Conservation (phyloP, 1,284 basidiomycete genomes). For the Sporisorium graminicola region DNA sequence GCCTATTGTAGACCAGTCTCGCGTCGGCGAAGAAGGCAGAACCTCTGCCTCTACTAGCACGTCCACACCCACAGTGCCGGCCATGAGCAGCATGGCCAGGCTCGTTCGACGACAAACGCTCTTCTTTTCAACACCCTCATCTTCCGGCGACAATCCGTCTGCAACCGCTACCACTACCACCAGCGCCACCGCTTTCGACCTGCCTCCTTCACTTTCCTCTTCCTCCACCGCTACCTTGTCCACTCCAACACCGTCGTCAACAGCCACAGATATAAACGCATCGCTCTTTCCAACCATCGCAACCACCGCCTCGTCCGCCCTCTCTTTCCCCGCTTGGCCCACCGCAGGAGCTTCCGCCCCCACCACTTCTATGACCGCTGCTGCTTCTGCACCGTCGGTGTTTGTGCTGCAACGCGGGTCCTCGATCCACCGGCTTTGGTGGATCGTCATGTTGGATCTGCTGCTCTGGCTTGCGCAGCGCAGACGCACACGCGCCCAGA, state of each 20-base stretch:
- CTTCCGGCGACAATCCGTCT: background rate
- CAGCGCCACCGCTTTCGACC: background rate
- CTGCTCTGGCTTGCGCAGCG: constrained; percentile 28
- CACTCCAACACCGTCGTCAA: background rate
- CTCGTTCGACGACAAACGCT: constrained; percentile 20
- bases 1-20: no score
- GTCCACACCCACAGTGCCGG: background rate
- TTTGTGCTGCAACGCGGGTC: background rate
- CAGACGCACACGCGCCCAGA: constrained; percentile 21
- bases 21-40: background rate
- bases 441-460: constrained; percentile 32
- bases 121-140: constrained; percentile 15
- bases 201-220: background rate
- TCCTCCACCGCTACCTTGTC: background rate
- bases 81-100: constrained; percentile 11
- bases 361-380: background rate
- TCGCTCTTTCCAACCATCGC: constrained; percentile 8
- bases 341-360: no score
- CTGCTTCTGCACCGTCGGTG: background rate
- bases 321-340: no score
- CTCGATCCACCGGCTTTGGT: constrained; percentile 32
- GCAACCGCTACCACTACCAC: background rate
- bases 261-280: constrained; percentile 1
- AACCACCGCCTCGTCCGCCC: background rate
- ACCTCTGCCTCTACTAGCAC: background rate